Evolutionary conservation across 352 stramenopile species (phyloP).

Genomic region (Globisporangium paroecandrum): DNA sequence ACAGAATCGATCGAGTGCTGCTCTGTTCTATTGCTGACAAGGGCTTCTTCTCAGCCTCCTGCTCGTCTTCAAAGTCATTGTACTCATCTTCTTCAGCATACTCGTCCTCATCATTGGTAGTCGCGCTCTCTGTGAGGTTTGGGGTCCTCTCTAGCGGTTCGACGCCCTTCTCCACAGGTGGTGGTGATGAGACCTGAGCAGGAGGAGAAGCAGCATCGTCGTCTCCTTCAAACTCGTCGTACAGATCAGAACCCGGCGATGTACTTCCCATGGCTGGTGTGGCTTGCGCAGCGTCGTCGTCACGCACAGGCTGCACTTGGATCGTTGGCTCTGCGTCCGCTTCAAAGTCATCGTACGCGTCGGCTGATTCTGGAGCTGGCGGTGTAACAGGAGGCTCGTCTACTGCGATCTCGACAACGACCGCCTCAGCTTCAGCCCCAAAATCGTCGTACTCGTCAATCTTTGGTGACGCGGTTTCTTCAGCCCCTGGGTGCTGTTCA

Average conservation of each 20-base stretch:
- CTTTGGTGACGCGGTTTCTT: background rate
- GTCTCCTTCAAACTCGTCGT: conserved; percentile 15
- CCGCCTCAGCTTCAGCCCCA: too few species aligned
- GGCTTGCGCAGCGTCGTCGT: too few species aligned
- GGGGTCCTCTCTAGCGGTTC: background rate
- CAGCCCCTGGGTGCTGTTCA: background rate
- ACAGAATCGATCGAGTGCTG: conserved; percentile 5
- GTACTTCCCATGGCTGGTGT: background rate
- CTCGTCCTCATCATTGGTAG: conserved; percentile 22
- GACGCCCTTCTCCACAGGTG: background rate
- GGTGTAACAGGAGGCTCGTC: background rate
- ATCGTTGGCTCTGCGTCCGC: background rate
- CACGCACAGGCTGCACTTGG: background rate
- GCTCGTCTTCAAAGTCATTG: conserved; percentile 40
- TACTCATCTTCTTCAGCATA: conserved; percentile 41
- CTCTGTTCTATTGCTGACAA: background rate
- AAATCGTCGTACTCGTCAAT: conserved; percentile 12
- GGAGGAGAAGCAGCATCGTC: background rate
- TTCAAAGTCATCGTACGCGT: conserved; percentile 12
- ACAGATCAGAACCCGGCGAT: conserved; percentile 5
- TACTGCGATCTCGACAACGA: background rate
- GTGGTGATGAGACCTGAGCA: background rate
- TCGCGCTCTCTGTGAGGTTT: background rate
- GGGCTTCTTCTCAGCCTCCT: conserved; percentile 2
- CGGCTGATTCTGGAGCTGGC: background rate